These are phyloP conservation scores for Schizothecium vesticola DNA, from an alignment of 495 filamentous ascomycete species.

Conservation along the genomic window DNA sequence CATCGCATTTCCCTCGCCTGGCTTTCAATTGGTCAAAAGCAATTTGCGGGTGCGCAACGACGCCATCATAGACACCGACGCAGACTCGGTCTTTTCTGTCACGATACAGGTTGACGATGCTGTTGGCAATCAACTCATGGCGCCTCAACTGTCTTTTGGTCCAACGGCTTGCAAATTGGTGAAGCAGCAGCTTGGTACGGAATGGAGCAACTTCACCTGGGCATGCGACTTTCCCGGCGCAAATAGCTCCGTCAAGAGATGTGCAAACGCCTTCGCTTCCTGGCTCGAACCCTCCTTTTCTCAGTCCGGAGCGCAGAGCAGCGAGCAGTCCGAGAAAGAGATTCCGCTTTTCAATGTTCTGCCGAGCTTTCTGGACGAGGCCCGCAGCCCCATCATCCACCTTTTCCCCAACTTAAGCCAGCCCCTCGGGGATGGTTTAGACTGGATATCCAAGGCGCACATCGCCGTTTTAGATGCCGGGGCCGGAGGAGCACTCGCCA, in stretches of 20 bases:
- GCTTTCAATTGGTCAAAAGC: too few species aligned
- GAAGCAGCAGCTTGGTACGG: not conserved
- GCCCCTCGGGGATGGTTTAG: constrained; percentile 2
- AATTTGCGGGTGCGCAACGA: not conserved
- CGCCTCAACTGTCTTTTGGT: constrained; percentile 16
- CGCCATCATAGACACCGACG: not conserved
- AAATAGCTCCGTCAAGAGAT: constrained; percentile 16
- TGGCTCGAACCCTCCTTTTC: constrained; percentile 14
- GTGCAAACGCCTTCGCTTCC: constrained; percentile 9
- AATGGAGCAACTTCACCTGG: constrained; percentile 14
- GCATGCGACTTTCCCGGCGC: constrained; percentile 18
- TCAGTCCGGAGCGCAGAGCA: not conserved
- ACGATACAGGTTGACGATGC: constrained; percentile 12
- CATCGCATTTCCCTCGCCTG: not conserved
- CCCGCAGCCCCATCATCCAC: not conserved
- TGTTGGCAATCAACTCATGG: constrained; percentile 4
- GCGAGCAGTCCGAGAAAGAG: not conserved
- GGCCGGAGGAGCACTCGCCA: not conserved
- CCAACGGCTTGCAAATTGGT: constrained; percentile 15
- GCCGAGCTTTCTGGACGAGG: constrained; percentile 13
- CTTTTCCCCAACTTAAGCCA: constrained; percentile 15
- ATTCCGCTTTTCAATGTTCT: constrained; percentile 11
- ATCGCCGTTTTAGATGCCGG: constrained; percentile 13
- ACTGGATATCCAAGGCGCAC: constrained; percentile 13
- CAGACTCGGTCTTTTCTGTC: constrained; percentile 20